phyloP scores from a whole-genome alignment of 2,329 filamentous ascomycete species.

The Bipolaris oryzae region DNA sequence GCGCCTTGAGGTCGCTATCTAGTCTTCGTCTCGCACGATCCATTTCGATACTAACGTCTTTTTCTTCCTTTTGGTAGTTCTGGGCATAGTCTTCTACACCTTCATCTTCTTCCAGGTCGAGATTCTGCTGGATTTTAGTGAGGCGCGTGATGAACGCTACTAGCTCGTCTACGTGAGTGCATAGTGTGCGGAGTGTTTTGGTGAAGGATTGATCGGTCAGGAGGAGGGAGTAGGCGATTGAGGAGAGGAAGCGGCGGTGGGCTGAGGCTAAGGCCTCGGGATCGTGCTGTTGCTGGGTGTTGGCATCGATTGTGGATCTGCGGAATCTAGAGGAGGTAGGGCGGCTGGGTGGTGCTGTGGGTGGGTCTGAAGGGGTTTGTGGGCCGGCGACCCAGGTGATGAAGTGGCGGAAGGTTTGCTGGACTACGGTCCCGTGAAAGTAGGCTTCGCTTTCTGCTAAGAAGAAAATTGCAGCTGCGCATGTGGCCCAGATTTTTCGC shows the following conservation, averaged over 20 bases:
- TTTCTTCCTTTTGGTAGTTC: constrained; percentile 70
- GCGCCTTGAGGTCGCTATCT: constrained; percentile 68
- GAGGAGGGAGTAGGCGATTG: constrained; percentile 60
- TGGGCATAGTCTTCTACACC: constrained; percentile 68
- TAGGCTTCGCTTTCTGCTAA: constrained; percentile 86
- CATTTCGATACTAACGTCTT: constrained; percentile 68
- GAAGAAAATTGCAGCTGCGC: constrained; percentile 85
- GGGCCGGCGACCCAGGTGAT: constrained; percentile 69
- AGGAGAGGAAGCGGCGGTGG: constrained; percentile 76
- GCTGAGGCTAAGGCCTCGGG: constrained; percentile 83
- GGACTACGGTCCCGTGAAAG: constrained; percentile 86
- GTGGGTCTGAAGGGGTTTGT: constrained; percentile 6
- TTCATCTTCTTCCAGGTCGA: constrained; percentile 82
- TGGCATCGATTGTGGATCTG: constrained; percentile 6
- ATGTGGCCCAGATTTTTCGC: constrained; percentile 87
- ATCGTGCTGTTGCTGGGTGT: constrained; percentile 63
- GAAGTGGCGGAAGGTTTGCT: constrained; percentile 80
- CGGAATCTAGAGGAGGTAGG: constrained; percentile 10
- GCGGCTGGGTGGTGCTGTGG: constrained; percentile 11
- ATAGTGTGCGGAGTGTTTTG: constrained; percentile 67
- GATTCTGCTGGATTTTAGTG: constrained; percentile 74
- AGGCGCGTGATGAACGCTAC: constrained; percentile 77
- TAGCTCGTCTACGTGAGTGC: constrained; percentile 80
- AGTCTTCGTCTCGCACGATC: constrained; percentile 67
- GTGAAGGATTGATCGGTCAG: constrained; percentile 70